Evolutionary conservation across 2,329 filamentous ascomycete genomes (phyloP).

Genomic region (Volutella citrinella): DNA sequence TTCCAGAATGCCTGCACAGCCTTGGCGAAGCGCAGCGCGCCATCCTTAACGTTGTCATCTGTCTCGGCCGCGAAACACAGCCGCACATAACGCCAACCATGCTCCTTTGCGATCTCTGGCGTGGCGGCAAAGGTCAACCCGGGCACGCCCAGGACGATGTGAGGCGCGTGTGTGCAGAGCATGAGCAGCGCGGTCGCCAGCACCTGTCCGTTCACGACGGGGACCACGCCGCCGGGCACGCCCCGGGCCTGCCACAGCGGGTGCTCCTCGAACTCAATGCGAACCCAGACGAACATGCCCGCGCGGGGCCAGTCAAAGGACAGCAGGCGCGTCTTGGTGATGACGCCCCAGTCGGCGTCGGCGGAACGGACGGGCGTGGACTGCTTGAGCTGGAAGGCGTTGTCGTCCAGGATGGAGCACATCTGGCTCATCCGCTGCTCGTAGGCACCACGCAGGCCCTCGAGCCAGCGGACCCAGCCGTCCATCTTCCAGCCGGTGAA

Average conservation of each 20-base stretch:
- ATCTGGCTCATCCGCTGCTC: conserved; percentile 81
- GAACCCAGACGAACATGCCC: conserved; percentile 91
- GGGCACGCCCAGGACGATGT: conserved; percentile 66
- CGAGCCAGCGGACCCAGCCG: conserved; percentile 90
- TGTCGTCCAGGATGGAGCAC: conserved; percentile 69
- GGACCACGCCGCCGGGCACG: conserved; percentile 18
- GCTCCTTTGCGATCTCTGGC: conserved; percentile 50
- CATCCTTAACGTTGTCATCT: conserved; percentile 63
- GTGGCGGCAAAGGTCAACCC: conserved; percentile 73
- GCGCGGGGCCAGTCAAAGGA: conserved; percentile 77
- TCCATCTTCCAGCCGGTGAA: conserved; percentile 70
- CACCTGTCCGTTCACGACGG: conserved; percentile 49
- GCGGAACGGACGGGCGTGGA: conserved; percentile 43
- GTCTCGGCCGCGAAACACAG: conserved; percentile 83
- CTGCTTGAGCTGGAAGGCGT: conserved; percentile 63
- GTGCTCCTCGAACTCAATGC: conserved; percentile 68
- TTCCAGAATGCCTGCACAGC: conserved; percentile 75
- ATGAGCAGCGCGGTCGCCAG: conserved; percentile 68
- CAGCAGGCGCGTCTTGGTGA: conserved; percentile 71
- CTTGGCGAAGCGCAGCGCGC: conserved; percentile 62
- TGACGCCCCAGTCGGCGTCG: conserved; percentile 68
- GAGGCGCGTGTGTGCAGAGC: conserved; percentile 65
- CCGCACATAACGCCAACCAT: conserved; percentile 70
- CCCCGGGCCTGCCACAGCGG: conserved; percentile 55
- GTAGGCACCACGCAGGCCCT: conserved; percentile 78